Evolutionary conservation across 192 early-diverging fungal genomes (phyloP).

Genomic region (Coemansia sp.): DNA sequence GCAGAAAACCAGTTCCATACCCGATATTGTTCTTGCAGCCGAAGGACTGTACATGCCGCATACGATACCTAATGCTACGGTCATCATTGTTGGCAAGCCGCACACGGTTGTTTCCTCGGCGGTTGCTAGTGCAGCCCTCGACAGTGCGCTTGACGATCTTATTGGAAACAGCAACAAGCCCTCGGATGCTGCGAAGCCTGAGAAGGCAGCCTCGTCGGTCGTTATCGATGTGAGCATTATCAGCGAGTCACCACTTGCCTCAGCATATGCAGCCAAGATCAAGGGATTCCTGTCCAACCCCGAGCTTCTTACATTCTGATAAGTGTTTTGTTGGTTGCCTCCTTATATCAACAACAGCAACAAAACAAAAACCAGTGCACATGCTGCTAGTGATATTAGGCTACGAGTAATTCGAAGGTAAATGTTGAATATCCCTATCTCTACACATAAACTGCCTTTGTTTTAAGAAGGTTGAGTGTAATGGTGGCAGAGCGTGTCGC

Average conservation of each 20-base stretch:
- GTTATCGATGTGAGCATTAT: conserved; percentile 36
- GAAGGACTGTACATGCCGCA: conserved; percentile 55
- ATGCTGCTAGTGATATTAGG: not conserved
- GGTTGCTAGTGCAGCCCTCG: conserved; percentile 23
- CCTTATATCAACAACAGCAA: too few relatives aligned
- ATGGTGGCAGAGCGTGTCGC: too few relatives aligned
- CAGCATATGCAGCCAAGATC: conserved; percentile 29
- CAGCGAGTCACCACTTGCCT: conserved; percentile 29
- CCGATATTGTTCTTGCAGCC: conserved; percentile 25
- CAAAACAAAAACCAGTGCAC: too few relatives aligned
- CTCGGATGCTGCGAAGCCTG: not conserved
- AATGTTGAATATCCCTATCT: too few relatives aligned
- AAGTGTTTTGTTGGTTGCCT: not conserved
- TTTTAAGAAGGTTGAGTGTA: too few relatives aligned
- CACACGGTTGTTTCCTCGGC: conserved; percentile 28
- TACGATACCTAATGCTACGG: conserved; percentile 59
- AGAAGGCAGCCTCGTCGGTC: not conserved
- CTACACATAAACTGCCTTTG: too few relatives aligned
- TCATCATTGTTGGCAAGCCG: conserved; percentile 67
- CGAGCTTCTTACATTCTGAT: conserved; percentile 36
- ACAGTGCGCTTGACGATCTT: conserved; percentile 37
- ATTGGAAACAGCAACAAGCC: conserved; percentile 9
- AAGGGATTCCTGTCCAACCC: conserved; percentile 50
- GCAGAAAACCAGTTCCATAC: not conserved
- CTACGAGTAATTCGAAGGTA: too few relatives aligned